These are phyloP conservation scores for Pestalotiopsis sp. DNA, from an alignment of 2,329 filamentous ascomycete species.

Conservation along the genomic window DNA sequence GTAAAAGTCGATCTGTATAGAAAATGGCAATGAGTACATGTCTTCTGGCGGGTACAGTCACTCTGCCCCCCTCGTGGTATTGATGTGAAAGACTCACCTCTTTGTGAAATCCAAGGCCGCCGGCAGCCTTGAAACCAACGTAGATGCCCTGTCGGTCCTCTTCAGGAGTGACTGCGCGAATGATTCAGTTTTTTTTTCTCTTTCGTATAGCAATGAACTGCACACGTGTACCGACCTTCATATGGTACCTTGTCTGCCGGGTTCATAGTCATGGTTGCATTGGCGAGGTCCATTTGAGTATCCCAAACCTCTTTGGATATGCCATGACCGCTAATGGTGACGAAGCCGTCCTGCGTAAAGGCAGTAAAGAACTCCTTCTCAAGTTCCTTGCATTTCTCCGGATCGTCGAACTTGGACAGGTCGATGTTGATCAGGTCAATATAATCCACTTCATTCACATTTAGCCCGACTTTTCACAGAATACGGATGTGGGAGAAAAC, in stretches of 20 bases:
- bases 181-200: background rate
- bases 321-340: conserved; percentile 30
- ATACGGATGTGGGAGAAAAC: background rate
- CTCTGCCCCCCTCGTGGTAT: background rate
- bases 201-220: background rate
- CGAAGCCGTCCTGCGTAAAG: conserved; percentile 22
- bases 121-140: conserved; percentile 32
- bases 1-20: conserved; percentile 13
- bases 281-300: conserved; percentile 29
- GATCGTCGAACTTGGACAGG: conserved; percentile 30
- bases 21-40: too few species aligned
- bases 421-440: conserved; percentile 31
- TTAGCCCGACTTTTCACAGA: background rate
- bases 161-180: conserved; percentile 28
- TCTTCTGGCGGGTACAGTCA: too few species aligned
- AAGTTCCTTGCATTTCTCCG: conserved; percentile 27
- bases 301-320: conserved; percentile 29
- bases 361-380: conserved; percentile 18
- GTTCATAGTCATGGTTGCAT: conserved; percentile 30
- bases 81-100: conserved; percentile 1
- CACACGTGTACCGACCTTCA: conserved; percentile 20
- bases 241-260: conserved; percentile 31
- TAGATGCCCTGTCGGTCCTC: conserved; percentile 31
- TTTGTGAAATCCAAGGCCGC: conserved; percentile 22
- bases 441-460: conserved; percentile 21